Evolutionary conservation across 371 early-diverging fungal genomes (phyloP).

Genomic region (Funneliformis caledonium): DNA sequence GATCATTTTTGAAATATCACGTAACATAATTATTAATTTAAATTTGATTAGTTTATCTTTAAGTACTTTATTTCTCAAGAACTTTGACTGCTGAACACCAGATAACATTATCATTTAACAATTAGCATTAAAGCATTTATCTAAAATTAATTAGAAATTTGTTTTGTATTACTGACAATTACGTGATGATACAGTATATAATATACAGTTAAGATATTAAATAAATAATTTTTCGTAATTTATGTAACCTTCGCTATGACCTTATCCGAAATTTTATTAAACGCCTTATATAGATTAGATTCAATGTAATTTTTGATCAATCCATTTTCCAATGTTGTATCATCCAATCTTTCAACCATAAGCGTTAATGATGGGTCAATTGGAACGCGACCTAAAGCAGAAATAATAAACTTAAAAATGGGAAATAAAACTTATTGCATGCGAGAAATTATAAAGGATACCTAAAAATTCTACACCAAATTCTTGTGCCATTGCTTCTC

Average conservation of each 20-base stretch:
- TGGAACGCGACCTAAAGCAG: constrained; percentile 25
- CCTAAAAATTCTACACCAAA: constrained; percentile 51
- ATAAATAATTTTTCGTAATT: background rate
- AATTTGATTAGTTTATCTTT: too few species aligned
- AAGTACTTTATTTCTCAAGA: too few species aligned
- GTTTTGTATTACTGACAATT: too few species aligned
- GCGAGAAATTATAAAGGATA: background rate
- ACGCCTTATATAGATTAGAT: constrained; percentile 34
- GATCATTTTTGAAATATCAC: too few species aligned
- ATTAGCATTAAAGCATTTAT: too few species aligned
- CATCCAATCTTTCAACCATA: constrained; percentile 12
- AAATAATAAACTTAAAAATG: background rate
- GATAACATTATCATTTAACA: too few species aligned
- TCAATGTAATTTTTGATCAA: constrained; percentile 22
- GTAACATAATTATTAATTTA: too few species aligned
- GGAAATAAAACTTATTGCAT: background rate
- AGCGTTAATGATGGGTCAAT: constrained; percentile 33
- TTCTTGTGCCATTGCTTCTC: constrained; percentile 85
- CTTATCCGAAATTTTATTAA: constrained; percentile 32
- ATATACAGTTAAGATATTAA: too few species aligned
- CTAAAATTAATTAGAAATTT: too few species aligned
- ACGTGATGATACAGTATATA: too few species aligned
- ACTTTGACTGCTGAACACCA: too few species aligned
- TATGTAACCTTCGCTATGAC: constrained; percentile 12
- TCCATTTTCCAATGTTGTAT: background rate